Conservation (phyloP, 2,329 filamentous ascomycete species). For the Amesomyces nigricolor region DNA sequence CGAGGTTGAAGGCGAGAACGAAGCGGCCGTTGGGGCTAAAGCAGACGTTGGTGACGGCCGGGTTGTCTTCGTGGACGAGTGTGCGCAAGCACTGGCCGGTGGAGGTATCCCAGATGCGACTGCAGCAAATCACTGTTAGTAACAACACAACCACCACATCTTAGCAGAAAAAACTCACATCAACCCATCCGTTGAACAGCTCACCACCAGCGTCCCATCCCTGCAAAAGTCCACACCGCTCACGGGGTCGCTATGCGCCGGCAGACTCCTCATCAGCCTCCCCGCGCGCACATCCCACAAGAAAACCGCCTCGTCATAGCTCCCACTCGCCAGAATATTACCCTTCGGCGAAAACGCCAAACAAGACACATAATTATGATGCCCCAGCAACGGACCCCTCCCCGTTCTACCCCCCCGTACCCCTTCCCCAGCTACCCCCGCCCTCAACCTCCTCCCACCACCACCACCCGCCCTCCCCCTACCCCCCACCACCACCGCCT, state of each 20-base stretch:
- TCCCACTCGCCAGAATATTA: constrained; percentile 91
- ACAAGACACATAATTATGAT: constrained; percentile 94
- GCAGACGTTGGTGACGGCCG: constrained; percentile 78
- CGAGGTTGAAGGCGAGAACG: constrained; percentile 85
- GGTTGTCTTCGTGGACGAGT: constrained; percentile 93
- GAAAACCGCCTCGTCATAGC: constrained; percentile 95
- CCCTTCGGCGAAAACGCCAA: constrained; percentile 96
- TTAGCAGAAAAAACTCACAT: constrained; percentile 51
- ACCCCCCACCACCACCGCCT: constrained; percentile 13
- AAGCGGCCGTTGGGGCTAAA: constrained; percentile 94
- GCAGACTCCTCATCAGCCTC: constrained; percentile 79
- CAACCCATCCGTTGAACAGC: constrained; percentile 84
- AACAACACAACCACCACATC: neutral
- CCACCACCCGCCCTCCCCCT: neutral
- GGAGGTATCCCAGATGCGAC: constrained; percentile 89
- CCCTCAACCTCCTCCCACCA: constrained; percentile 3
- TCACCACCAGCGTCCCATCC: constrained; percentile 87
- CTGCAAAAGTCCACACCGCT: constrained; percentile 87
- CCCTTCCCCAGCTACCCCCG: constrained; percentile 11
- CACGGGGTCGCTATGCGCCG: constrained; percentile 92
- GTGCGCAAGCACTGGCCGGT: constrained; percentile 94
- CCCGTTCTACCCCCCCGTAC: constrained; percentile 31
- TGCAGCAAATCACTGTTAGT: constrained; percentile 29
- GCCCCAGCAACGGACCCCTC: constrained; percentile 64
- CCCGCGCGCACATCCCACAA: constrained; percentile 92